Evolutionary conservation across 1,284 basidiomycete species (phyloP).

Genomic region (Heterobasidion occidentale): DNA sequence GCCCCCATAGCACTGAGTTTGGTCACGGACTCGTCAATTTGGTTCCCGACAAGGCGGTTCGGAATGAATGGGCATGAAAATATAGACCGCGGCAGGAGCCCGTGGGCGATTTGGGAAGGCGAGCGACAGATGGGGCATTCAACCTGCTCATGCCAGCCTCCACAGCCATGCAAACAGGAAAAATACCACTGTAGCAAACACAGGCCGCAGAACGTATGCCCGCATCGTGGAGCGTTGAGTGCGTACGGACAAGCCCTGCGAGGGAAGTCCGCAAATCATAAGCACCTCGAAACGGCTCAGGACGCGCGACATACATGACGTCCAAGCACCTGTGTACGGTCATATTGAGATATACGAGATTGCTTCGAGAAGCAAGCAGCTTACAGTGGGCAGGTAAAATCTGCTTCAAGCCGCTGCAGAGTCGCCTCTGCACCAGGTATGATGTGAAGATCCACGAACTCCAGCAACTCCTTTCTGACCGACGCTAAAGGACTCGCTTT

Average conservation of each 20-base stretch:
- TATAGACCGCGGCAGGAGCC: conserved; percentile 36
- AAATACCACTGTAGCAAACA: conserved; percentile 64
- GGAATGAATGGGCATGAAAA: conserved; percentile 54
- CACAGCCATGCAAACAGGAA: conserved; percentile 53
- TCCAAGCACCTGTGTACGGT: conserved; percentile 1
- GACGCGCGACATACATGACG: conserved; percentile 1
- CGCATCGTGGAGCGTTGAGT: conserved; percentile 47
- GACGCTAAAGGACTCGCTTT: not conserved
- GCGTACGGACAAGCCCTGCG: conserved; percentile 48
- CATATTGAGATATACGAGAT: not conserved
- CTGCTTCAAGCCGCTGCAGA: conserved; percentile 47
- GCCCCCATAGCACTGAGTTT: conserved; percentile 22
- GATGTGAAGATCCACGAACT: not conserved
- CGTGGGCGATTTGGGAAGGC: conserved; percentile 39
- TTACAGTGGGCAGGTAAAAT: conserved; percentile 46
- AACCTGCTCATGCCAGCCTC: conserved; percentile 56
- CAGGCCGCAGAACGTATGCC: conserved; percentile 57
- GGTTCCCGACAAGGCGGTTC: conserved; percentile 40
- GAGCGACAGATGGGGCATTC: conserved; percentile 61
- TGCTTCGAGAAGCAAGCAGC: conserved; percentile 13
- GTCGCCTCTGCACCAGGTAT: conserved; percentile 21
- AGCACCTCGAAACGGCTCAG: not conserved
- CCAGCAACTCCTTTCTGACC: not conserved
- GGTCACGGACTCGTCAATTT: conserved; percentile 40
- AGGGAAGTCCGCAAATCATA: not conserved